phyloP scores from a whole-genome alignment of 352 stramenopile species.

The Phytophthora chlamydospora region DNA sequence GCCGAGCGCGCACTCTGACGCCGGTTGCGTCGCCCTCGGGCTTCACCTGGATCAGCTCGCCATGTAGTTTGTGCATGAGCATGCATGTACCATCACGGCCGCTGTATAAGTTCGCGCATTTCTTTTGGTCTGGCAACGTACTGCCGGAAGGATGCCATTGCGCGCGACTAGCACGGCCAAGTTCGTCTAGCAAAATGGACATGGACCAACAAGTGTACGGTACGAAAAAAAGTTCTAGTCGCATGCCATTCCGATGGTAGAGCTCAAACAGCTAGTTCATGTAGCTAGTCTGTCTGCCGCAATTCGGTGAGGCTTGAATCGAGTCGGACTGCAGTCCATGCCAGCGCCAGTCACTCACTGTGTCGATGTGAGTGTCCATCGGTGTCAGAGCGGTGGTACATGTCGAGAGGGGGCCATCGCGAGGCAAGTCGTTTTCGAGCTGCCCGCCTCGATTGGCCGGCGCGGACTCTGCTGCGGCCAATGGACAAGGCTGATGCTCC shows the following conservation, averaged over 20 bases:
- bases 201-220: neutral
- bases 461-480: neutral
- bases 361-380: too few relatives aligned
- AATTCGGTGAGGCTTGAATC: too few relatives aligned
- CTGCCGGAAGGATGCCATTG: slow-evolving; percentile 1
- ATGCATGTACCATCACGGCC: neutral
- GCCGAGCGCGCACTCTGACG: neutral
- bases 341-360: too few relatives aligned
- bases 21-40: slow-evolving; percentile 7
- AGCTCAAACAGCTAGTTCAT: neutral
- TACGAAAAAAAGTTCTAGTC: neutral
- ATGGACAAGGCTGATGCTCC: slow-evolving; percentile 1
- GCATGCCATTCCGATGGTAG: slow-evolving; percentile 1
- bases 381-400: too few relatives aligned
- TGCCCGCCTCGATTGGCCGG: slow-evolving; percentile 5
- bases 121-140: neutral
- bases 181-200: slow-evolving; percentile 18
- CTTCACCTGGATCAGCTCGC: neutral
- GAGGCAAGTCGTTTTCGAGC: slow-evolving; percentile 2
- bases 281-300: too few relatives aligned
- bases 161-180: slow-evolving; percentile 3
- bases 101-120: neutral
- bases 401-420: neutral
- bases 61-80: neutral
- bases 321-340: too few relatives aligned